Base-by-base conservation (phyloP, 306 rosid genomes). In the Citrullus colocynthis region DNA sequence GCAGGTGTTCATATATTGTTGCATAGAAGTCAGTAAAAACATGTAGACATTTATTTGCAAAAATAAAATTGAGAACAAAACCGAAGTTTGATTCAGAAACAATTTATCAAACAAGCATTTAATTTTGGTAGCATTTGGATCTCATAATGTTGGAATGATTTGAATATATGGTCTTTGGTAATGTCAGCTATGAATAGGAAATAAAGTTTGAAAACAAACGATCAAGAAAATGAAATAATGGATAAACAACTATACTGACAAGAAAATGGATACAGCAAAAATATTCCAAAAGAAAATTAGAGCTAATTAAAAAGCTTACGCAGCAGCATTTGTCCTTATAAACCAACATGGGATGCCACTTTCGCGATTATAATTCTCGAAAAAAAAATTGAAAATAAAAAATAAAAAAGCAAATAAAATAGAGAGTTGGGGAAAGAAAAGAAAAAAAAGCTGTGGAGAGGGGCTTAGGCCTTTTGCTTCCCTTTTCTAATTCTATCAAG, bases 401-500 rank as follows among this genome's bases (percentile, higher is more conserved):
- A 28, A 71, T 4, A 41, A 54, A 48, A 74, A 54, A 54, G 44
- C 44, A 66, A 74, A 54, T 32, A 28, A 44, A 45, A 70, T 20
- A 20, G 36, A 3, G 34, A 32, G 36, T 32, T 6, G 76, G 20
- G 41, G 15, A 15, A 24, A 48, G 77, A 28, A 9, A 2, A 51
- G n/a, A 51, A 51, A 8, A 44, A 73, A 73, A 48, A 17, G 77
- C 14, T 45, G 58, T 73, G 16, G 44, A 6, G 18, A 6, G 18
- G 57, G 20, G 7, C 5, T 28, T 52, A 92, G 59, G 80, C 82
- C 88, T 81, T 72, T 71, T 81, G 78, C 73, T 84, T 85, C 73
- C 93, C 91, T 74, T 78, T 86, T 83, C 80, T 84, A 65, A 84
- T 80, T 85, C 71, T 87, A 76, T 87, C 97, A 78, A 92, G 82